phyloP scores from a whole-genome alignment of 2,329 filamentous ascomycete genomes.

The Raffaelea arxii region DNA sequence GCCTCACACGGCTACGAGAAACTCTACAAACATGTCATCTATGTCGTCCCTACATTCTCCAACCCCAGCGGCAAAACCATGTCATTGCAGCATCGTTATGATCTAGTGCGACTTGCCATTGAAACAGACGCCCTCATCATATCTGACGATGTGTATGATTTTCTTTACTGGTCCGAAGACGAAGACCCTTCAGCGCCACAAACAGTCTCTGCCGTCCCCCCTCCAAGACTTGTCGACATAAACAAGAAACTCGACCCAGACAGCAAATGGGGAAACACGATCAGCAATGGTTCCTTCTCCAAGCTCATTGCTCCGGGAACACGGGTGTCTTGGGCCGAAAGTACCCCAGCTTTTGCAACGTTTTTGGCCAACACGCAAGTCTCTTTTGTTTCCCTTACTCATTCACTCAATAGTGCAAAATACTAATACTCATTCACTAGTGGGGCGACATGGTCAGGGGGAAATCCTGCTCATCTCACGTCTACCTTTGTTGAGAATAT shows the following conservation, averaged over 20 bases:
- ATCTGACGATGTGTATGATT: constrained; percentile 65
- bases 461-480: constrained; percentile 18
- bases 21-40: constrained; percentile 58
- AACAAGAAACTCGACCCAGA: constrained; percentile 45
- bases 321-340: constrained; percentile 55
- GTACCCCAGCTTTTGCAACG: constrained; percentile 43
- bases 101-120: constrained; percentile 50
- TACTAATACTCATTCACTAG: constrained; percentile 14
- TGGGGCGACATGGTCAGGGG: constrained; percentile 19
- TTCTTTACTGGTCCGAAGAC: constrained; percentile 45
- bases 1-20: constrained; percentile 29
- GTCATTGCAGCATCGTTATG: constrained; percentile 43
- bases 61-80: constrained; percentile 61
- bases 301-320: constrained; percentile 56
- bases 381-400: constrained; percentile 9
- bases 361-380: constrained; percentile 30
- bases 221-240: constrained; percentile 49
- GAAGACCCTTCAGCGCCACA: not conserved
- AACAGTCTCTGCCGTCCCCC: constrained; percentile 21
- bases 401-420: constrained; percentile 13
- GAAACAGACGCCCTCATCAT: constrained; percentile 56
- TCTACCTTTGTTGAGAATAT: constrained; percentile 32
- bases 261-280: constrained; percentile 52
- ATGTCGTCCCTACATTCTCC: constrained; percentile 59
- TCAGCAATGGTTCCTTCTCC: constrained; percentile 59